Evolutionary conservation across 2,329 filamentous ascomycete species (phyloP), one percentile per base, ranked within the genome.

Genomic region (Colletotrichum agaves): DNA sequence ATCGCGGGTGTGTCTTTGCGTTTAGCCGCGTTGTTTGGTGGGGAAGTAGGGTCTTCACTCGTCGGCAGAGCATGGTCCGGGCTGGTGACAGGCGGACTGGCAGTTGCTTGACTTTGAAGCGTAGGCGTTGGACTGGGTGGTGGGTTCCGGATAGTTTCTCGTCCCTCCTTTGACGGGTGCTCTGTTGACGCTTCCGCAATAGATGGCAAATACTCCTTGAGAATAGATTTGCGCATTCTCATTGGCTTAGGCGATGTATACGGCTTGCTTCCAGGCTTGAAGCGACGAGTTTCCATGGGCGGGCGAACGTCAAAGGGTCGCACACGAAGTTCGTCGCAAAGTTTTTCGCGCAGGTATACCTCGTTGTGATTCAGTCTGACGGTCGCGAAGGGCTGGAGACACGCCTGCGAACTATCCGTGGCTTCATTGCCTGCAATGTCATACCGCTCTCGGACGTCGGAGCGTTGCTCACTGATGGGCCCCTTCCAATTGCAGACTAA

Each of bases 1-100:
- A 39, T 62, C n/a, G 58, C 58, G 49, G 58, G 63, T 49, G 63
- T 66, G 23, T 61, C 61, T 50, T 60, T 50, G 19, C 55, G 63
- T 13, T 23, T 61, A 31, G 35, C 37, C 0, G 13, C 17, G 21
- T 23, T 17, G 27, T 2, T 31, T 27, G n/a, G 17, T 31, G 47
- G 21, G 27, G 47, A 31, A 27, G 10, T 33, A n/a, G 27, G 33
- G 23, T 31, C 27, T 27, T 33, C 23, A n/a, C 17, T 44, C 35
- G 35, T 11, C 12, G 10, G 35, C 35, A 13, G 35, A 37, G 35
- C 13, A 37, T 27, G 27, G 27, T 27, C 27, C 27, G 27, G 27
- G 6, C 27, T 27, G 8, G 27, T 7, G 27, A 27, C 27, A 27
- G 27, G 27, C 27, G 27, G 5, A 27, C 27, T 27, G 27, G 35